Evolutionary conservation across 805 yeast species (phyloP).

Genomic region (Priceomyces haplophilus): DNA sequence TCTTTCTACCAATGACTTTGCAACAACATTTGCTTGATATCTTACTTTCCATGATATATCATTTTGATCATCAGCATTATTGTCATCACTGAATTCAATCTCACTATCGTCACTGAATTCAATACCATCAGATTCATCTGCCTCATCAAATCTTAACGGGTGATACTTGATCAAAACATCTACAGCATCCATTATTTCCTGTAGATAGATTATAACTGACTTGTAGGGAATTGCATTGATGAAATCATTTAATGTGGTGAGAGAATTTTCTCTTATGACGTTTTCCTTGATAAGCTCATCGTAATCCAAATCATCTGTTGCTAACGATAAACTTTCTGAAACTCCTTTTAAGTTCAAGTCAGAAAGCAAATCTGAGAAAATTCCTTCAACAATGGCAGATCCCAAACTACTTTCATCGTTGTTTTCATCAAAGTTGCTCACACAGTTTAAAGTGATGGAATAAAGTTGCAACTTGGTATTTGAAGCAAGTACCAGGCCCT

Average conservation of each 20-base stretch:
- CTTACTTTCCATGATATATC: slow-evolving; percentile 60
- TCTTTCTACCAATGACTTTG: slow-evolving; percentile 27
- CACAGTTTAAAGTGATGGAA: slow-evolving; percentile 12
- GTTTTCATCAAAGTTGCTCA: slow-evolving; percentile 8
- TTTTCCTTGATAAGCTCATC: slow-evolving; percentile 43
- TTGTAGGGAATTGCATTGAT: slow-evolving; percentile 15
- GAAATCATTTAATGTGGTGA: slow-evolving; percentile 40
- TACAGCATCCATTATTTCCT: slow-evolving; percentile 17
- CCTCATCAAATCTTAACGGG: slow-evolving; percentile 28
- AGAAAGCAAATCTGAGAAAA: slow-evolving; percentile 18
- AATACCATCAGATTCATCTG: slow-evolving; percentile 32
- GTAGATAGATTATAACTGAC: slow-evolving; percentile 11
- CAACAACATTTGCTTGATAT: slow-evolving; percentile 45
- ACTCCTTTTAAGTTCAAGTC: slow-evolving; percentile 24
- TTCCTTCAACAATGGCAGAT: slow-evolving; percentile 5
- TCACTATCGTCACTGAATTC: slow-evolving; percentile 43
- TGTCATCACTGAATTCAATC: slow-evolving; percentile 31
- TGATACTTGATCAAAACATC: slow-evolving; percentile 27
- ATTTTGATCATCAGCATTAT: slow-evolving; percentile 40
- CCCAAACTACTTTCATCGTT: slow-evolving; percentile 3
- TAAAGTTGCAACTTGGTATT: slow-evolving; percentile 13
- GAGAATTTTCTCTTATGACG: slow-evolving; percentile 50
- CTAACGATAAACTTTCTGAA: slow-evolving; percentile 9
- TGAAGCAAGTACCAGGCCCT: slow-evolving; percentile 12
- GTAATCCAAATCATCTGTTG: slow-evolving; percentile 39